Conservation (phyloP, 495 filamentous ascomycete genomes). For the Chaetomium fimeti region DNA sequence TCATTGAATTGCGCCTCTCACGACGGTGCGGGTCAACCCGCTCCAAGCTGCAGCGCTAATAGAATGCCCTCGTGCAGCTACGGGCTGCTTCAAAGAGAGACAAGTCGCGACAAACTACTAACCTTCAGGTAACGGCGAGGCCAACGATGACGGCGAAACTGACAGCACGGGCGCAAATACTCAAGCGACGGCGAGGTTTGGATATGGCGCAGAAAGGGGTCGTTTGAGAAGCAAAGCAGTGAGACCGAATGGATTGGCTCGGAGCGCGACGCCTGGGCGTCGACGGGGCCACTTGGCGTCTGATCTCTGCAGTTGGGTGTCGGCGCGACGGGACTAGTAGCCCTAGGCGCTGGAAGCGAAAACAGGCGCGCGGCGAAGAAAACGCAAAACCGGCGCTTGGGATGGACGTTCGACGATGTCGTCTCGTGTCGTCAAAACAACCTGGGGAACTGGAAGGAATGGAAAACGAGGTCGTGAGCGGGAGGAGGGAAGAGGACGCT, state of each 20-base stretch:
- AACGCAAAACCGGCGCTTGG: background rate
- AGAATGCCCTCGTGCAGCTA: background rate
- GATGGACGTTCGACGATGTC: background rate
- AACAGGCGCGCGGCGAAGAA: background rate
- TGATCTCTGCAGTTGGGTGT: background rate
- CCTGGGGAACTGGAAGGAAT: background rate
- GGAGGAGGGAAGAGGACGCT: background rate
- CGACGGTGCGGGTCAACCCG: background rate
- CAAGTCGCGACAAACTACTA: conserved; percentile 18
- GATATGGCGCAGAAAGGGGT: conserved; percentile 22
- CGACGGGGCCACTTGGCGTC: conserved; percentile 21
- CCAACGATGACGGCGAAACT: conserved; percentile 16
- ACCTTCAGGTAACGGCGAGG: conserved; percentile 23
- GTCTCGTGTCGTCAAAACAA: background rate
- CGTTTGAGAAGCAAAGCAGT: conserved; percentile 29
- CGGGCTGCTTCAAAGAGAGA: conserved; percentile 18
- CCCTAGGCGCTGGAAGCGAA: conserved; percentile 4
- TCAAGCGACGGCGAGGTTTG: conserved; percentile 19
- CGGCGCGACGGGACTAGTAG: conserved; percentile 4
- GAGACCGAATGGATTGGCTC: conserved; percentile 34
- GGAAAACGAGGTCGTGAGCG: background rate
- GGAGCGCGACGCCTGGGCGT: conserved; percentile 12
- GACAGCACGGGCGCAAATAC: conserved; percentile 17
- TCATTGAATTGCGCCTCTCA: conserved; percentile 14
- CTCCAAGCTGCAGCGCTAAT: background rate